Evolutionary conservation across 2,329 filamentous ascomycete genomes (phyloP), one percentile per base, ranked within the genome.

Genomic region (Exophiala bonariae): DNA sequence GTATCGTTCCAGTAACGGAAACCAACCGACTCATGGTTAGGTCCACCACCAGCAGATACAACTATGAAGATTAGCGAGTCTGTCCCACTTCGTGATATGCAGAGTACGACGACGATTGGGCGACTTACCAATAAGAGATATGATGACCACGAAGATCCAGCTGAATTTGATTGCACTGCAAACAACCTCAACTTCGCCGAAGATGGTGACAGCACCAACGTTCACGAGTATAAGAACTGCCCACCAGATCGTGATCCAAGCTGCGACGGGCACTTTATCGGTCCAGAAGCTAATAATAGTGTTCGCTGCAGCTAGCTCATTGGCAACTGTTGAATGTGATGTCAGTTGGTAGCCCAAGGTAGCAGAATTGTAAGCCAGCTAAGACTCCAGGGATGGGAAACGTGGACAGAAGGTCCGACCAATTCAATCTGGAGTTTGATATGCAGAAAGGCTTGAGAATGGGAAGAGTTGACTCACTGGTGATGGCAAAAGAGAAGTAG

Each of bases 111-210:
- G n/a, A n/a, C n/a, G n/a, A n/a, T n/a, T n/a, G n/a, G n/a, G n/a
- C 3, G 9, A 50, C 61, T 34, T 44, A 63, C 61, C 61, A 36
- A 67, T 66, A 31, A 71, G 61, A 13, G 70, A 70, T 37, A 75
- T 66, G 53, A 76, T 74, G 52, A 75, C 70, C 18, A 75, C 64
- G 44, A 75, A 67, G 43, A 76, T 74, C 70, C 72, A 75, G 26
- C 66, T 63, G 30, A 75, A 73, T 50, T 76, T 76, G 56, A 75
- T 70, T 2, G 64, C 62, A 5, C 69, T 70, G 28, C 66, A 62
- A 4, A 70, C 50, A 14, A 75, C 72, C 51, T 76, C 73, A 10
- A 72, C 67, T 49, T 76, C 72, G 3, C 67, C 73, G 44, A 75
- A 76, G 34, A 72, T 49, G 6, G 58, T 67, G 34, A 75, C 73